These are phyloP conservation scores for Hypholoma fasciculare DNA, from an alignment of 768 basidiomycete genomes.

Conservation along the genomic window DNA sequence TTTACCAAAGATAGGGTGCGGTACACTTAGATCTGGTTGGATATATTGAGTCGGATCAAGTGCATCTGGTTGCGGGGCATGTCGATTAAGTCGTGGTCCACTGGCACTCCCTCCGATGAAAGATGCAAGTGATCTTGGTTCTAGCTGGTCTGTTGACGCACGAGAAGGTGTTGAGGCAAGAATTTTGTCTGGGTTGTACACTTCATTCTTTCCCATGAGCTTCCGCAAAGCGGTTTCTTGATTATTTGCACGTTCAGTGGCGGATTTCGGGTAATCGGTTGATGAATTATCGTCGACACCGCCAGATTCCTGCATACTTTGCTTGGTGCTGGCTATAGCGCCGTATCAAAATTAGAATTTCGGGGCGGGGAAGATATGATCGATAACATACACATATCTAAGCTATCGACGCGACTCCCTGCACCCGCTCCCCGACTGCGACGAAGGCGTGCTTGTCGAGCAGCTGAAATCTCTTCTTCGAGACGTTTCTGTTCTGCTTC, in stretches of 20 bases:
- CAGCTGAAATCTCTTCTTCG: constrained; percentile 62
- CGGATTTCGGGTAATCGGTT: constrained; percentile 23
- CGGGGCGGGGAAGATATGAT: not conserved
- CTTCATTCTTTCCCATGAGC: constrained; percentile 38
- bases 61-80: constrained; percentile 70
- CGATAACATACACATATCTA: constrained; percentile 48
- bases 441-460: constrained; percentile 47
- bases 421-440: constrained; percentile 46
- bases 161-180: constrained; percentile 1
- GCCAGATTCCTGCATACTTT: constrained; percentile 11
- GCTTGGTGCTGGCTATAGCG: constrained; percentile 16
- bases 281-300: constrained; percentile 14
- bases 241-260: constrained; percentile 36
- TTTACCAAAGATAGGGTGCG: constrained; percentile 78
- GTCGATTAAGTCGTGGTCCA: constrained; percentile 72
- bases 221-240: constrained; percentile 49
- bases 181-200: constrained; percentile 26
- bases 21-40: constrained; percentile 51
- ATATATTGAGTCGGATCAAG: constrained; percentile 67
- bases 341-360: not conserved
- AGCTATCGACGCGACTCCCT: constrained; percentile 36
- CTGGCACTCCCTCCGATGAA: constrained; percentile 81
- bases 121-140: constrained; percentile 70
- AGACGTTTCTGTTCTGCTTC: constrained; percentile 74
- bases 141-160: constrained; percentile 21